These are phyloP conservation scores for Euphrasia arctica DNA, from an alignment of 305 asterid genomes.

Conservation along the genomic window DNA sequence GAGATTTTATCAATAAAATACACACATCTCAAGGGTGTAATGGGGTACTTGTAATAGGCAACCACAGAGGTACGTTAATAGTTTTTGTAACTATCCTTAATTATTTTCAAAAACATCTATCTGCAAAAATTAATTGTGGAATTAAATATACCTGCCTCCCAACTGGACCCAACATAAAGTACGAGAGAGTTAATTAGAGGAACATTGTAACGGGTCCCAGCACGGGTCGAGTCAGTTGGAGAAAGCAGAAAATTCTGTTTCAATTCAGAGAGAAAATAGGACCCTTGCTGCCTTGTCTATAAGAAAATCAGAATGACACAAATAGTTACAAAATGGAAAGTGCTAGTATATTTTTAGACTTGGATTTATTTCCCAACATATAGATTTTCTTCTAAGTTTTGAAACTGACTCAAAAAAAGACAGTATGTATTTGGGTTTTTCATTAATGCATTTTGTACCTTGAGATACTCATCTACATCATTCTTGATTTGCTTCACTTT, in stretches of 20 bases:
- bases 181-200: conserved; percentile 96
- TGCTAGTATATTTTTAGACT: neutral
- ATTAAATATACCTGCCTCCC: conserved; percentile 77
- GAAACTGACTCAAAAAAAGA: neutral
- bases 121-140: conserved; percentile 4
- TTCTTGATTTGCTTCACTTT: conserved; percentile 81
- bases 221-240: conserved; percentile 66
- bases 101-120: neutral
- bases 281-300: conserved; percentile 86
- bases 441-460: conserved; percentile 43
- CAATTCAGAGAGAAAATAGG: conserved; percentile 75
- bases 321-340: neutral
- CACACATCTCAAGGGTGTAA: neutral
- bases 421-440: neutral
- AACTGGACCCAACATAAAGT: conserved; percentile 83
- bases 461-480: conserved; percentile 93
- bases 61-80: neutral
- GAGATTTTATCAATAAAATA: no score
- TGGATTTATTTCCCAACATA: neutral
- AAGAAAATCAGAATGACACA: conserved; percentile 20
- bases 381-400: neutral
- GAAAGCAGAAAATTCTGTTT: conserved; percentile 89
- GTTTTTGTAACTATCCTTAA: neutral
- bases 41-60: neutral
- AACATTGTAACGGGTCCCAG: conserved; percentile 94